A percentile compares a stretch with the other conserved stretches of the same genome.
Conservation (phyloP, 768 basidiomycete species). For the Leccinum obscurum region DNA sequence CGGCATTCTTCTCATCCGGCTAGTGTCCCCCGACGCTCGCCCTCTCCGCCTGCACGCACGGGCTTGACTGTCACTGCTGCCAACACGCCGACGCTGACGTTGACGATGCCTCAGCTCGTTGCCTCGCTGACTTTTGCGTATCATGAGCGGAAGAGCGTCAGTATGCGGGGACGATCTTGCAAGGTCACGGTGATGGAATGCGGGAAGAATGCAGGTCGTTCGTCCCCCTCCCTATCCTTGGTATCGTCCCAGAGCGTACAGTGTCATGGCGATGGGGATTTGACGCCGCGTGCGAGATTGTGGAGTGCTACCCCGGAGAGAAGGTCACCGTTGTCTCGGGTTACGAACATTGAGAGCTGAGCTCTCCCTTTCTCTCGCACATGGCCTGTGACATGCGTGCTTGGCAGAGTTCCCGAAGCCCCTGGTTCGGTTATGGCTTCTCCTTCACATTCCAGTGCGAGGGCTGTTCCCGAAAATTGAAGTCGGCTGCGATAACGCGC, state of each 20-base stretch:
- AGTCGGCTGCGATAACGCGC: neutral
- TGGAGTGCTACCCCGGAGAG: conserved; percentile 13
- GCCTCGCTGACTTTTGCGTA: conserved; percentile 30
- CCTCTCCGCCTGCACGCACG: conserved; percentile 22
- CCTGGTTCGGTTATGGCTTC: neutral
- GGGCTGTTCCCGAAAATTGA: neutral
- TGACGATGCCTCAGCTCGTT: conserved; percentile 35
- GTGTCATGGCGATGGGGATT: neutral
- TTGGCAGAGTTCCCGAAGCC: neutral
- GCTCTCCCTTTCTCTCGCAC: conserved; percentile 5
- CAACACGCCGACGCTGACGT: conserved; percentile 15
- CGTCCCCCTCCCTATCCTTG: conserved; percentile 4
- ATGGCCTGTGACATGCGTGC: neutral
- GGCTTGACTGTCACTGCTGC: conserved; percentile 7
- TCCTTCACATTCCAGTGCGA: neutral
- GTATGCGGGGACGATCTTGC: conserved; percentile 19
- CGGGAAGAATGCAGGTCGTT: conserved; percentile 16
- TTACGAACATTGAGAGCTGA: conserved; percentile 24
- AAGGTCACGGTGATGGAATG: neutral
- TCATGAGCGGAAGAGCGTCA: conserved; percentile 23
- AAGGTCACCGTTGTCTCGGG: conserved; percentile 29
- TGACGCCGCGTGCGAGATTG: conserved; percentile 11
- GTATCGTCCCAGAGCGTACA: neutral
- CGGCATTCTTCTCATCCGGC: conserved; percentile 3
- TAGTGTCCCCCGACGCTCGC: conserved; percentile 24